phyloP scores from a whole-genome alignment of 352 stramenopile genomes.

The Pythium sp. region DNA sequence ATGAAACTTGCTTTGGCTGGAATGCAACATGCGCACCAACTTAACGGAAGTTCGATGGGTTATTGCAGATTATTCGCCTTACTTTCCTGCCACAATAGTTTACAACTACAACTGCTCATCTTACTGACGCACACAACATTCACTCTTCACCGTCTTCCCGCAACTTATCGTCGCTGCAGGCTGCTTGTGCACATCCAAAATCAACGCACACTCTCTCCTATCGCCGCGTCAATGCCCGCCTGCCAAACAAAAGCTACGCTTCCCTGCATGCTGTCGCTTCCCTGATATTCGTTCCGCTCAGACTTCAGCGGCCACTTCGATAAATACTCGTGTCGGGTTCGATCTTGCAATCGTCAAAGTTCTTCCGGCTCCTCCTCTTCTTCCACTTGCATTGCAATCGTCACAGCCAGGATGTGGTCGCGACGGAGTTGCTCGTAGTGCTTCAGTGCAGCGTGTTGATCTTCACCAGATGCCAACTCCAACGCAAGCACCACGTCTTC shows the following conservation, averaged over 20 bases:
- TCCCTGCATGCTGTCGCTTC: background rate
- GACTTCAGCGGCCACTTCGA: constrained; percentile 14
- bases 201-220: background rate
- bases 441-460: constrained; percentile 65
- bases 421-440: constrained; percentile 55
- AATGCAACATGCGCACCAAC: background rate
- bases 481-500: constrained; percentile 59
- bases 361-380: constrained; percentile 42
- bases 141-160: background rate
- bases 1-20: background rate
- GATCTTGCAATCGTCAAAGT: constrained; percentile 23
- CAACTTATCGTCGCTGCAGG: background rate
- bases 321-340: constrained; percentile 33
- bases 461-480: constrained; percentile 57
- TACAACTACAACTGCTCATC: constrained; percentile 2
- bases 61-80: constrained; percentile 1
- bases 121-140: background rate
- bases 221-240: background rate
- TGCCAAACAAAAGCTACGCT: background rate
- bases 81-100: background rate
- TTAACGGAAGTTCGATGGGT: background rate
- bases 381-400: constrained; percentile 54
- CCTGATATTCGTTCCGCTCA: background rate
- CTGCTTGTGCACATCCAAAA: background rate
- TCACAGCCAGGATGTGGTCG: constrained; percentile 48